Evolutionary conservation across 2,329 filamentous ascomycete species (phyloP), one percentile per base, ranked within the genome.

Genomic region (Aspergillus sojae): DNA sequence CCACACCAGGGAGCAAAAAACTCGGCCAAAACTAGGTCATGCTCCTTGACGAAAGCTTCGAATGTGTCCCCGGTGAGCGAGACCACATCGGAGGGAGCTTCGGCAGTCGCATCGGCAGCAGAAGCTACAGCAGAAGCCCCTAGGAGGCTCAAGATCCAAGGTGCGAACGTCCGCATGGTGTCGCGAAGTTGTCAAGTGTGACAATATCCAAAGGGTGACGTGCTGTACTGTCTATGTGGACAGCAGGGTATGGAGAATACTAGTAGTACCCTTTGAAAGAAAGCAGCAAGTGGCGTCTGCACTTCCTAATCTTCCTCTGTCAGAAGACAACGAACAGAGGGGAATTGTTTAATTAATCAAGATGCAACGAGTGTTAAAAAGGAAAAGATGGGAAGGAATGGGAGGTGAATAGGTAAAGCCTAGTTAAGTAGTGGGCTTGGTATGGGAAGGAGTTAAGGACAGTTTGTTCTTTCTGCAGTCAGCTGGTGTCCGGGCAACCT

Each of bases 1-100:
- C 94, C 94, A 72, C 92, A 96, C 94, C 94, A 96, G 72, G 94
- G 94, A 71, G 94, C 94, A 80, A 92, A 97, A 88, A 97, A 99
- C 84, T 99, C 94, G 73, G 93, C 93, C 66, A 99, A 89, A 61
- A 97, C 94, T 62, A 99, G 86, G 73, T 93, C 89, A 79, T 98
- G 91, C 72, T 88, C 82, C 79, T 90, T 90, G 77, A 99, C 84
- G 80, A 97, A 99, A 65, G 89, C 87, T 71, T 91, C 86, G 80
- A 99, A 99, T 69, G 87, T 92, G 76, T 94, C 92, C 80, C 90
- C 89, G 80, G 91, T 96, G 69, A 99, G 85, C 71, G 92, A 88
- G 74, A 88, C 81, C 68, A 99, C 95, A 78, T 98, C 93, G 54
- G 93, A 96, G 48, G 72, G 67, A 11, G 64, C 61, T 19, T 75